These are phyloP conservation scores for Phytophthora colocasiae DNA, from an alignment of 352 stramenopile species.

Conservation along the genomic window DNA sequence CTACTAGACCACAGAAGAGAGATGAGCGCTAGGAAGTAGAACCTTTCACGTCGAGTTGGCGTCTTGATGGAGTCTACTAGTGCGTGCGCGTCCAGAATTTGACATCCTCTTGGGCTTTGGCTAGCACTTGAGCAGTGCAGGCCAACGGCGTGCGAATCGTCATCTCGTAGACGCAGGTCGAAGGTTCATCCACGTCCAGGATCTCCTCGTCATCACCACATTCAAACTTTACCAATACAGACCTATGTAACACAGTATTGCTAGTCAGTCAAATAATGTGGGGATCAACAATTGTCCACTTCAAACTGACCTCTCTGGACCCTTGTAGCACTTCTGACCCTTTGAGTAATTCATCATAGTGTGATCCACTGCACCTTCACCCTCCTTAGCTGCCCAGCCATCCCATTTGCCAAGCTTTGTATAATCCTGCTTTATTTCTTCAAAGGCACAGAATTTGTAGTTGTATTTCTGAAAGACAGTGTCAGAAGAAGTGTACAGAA, in stretches of 20 bases:
- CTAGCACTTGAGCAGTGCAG: slow-evolving; percentile 61
- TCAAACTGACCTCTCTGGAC: slow-evolving; percentile 65
- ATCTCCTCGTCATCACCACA: slow-evolving; percentile 88
- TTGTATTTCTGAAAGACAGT: slow-evolving; percentile 70
- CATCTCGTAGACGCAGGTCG: slow-evolving; percentile 94
- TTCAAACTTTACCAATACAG: slow-evolving; percentile 74
- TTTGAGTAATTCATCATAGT: slow-evolving; percentile 78
- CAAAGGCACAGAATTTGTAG: slow-evolving; percentile 91
- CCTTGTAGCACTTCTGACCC: slow-evolving; percentile 93
- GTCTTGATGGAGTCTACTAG: slow-evolving; percentile 3
- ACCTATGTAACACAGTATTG: slow-evolving; percentile 30
- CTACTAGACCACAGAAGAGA: no score
- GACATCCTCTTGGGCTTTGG: slow-evolving; percentile 50
- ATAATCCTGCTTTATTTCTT: slow-evolving; percentile 78
- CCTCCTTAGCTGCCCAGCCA: slow-evolving; percentile 39
- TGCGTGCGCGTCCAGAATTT: slow-evolving; percentile 50
- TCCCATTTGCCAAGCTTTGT: slow-evolving; percentile 86
- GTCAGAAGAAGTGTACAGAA: background rate
- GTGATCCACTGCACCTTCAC: slow-evolving; percentile 38
- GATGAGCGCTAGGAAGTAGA: background rate
- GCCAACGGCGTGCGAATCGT: slow-evolving; percentile 67
- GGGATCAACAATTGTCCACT: background rate
- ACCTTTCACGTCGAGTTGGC: background rate
- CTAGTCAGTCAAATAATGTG: slow-evolving; percentile 1
- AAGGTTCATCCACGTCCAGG: slow-evolving; percentile 91